phyloP scores from a whole-genome alignment of 2,329 filamentous ascomycete species.

The Cladophialophora psammophila region DNA sequence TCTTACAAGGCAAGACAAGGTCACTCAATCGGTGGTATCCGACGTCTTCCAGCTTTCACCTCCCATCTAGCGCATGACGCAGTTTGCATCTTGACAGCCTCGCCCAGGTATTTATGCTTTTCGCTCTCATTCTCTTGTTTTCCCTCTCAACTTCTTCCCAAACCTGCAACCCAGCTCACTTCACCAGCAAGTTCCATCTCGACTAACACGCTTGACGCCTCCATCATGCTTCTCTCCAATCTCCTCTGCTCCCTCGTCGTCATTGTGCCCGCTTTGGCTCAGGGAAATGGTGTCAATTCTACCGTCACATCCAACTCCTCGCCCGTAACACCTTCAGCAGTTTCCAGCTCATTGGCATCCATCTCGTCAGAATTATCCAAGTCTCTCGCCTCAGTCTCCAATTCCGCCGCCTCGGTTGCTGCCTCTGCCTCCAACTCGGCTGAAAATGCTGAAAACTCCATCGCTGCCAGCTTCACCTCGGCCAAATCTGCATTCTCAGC shows the following conservation, averaged over 20 bases:
- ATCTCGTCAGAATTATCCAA: constrained; percentile 6
- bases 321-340: constrained; percentile 3
- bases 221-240: constrained; percentile 29
- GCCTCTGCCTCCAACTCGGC: constrained; percentile 21
- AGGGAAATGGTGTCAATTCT: constrained; percentile 4
- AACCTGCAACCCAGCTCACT: neutral
- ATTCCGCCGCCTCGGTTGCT: constrained; percentile 18
- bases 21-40: neutral
- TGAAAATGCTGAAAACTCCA: constrained; percentile 19
- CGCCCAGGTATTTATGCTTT: constrained; percentile 3
- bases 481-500: constrained; percentile 24
- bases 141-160: neutral
- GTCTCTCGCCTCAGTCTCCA: constrained; percentile 15
- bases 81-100: neutral
- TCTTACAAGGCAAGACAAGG: too few species aligned
- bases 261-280: constrained; percentile 27
- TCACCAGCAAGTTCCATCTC: constrained; percentile 1
- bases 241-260: constrained; percentile 29
- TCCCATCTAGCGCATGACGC: neutral
- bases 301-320: neutral
- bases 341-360: constrained; percentile 24
- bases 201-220: neutral
- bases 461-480: constrained; percentile 28
- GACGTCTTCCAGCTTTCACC: neutral
- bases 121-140: neutral